These are phyloP conservation scores for Pestalotiopsis sp. DNA, from an alignment of 2,329 filamentous ascomycete genomes.

Conservation along the genomic window DNA sequence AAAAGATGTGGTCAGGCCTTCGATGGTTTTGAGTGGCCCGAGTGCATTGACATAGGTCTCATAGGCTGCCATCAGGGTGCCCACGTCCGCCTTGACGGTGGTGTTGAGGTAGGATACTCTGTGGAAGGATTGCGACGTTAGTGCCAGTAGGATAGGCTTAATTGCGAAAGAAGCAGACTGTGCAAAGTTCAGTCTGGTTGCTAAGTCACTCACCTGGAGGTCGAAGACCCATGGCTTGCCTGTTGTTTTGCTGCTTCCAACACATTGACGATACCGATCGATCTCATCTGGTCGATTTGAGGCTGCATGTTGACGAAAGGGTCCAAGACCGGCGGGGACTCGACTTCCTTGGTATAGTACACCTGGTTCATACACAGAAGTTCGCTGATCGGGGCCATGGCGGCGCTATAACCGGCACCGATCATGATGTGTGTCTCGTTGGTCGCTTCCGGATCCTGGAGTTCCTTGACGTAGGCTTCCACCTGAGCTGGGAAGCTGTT, in stretches of 20 bases:
- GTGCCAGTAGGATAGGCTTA: neutral
- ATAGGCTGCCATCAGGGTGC: neutral
- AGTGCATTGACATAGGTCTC: neutral
- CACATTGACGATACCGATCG: neutral
- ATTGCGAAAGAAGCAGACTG: too few relatives aligned
- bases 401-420: conserved; percentile 18
- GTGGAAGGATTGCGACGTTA: neutral
- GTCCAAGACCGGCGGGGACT: neutral
- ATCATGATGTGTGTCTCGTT: conserved; percentile 16
- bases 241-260: neutral
- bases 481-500: conserved; percentile 18
- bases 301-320: neutral
- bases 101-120: neutral
- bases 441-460: conserved; percentile 11
- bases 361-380: conserved; percentile 1
- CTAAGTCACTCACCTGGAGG: neutral
- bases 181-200: neutral
- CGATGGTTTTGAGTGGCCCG: neutral
- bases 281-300: conserved; percentile 1
- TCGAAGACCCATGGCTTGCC: neutral
- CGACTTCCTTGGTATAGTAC: neutral
- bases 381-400: neutral
- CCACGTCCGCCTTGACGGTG: neutral
- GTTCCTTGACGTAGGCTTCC: conserved; percentile 15
- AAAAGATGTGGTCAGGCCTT: neutral